Conservation (phyloP, 1,139 yeast genomes). For the Taphrina betulina region DNA sequence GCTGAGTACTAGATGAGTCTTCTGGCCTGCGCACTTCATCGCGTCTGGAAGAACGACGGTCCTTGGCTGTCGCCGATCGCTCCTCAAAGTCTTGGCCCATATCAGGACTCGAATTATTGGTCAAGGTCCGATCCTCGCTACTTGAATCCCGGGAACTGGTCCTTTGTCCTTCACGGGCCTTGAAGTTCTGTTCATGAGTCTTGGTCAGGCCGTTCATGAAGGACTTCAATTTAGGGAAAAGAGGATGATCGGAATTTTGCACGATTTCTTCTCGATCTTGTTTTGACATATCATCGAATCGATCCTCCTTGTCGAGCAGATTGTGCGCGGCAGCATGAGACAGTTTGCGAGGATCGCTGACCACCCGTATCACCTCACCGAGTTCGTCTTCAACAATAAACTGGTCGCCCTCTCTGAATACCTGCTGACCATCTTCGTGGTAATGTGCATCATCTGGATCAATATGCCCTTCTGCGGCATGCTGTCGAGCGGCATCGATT, state of each 20-base stretch:
- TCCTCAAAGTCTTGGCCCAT: background rate
- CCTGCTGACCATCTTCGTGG: slow-evolving; percentile 45
- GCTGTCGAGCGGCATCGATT: slow-evolving; percentile 8
- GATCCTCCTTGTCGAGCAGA: slow-evolving; percentile 15
- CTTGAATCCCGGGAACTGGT: background rate
- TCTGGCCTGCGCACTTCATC: too few relatives aligned
- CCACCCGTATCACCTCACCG: slow-evolving; percentile 85
- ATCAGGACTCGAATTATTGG: slow-evolving; percentile 9
- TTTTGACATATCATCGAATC: slow-evolving; percentile 2
- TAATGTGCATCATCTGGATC: slow-evolving; percentile 30
- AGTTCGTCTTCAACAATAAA: slow-evolving; percentile 85
- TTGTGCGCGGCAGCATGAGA: slow-evolving; percentile 38
- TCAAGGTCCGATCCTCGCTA: background rate
- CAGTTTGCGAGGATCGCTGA: slow-evolving; percentile 45
- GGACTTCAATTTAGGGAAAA: background rate
- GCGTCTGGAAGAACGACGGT: background rate
- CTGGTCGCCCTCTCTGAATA: slow-evolving; percentile 76
- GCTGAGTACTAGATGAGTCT: background rate
- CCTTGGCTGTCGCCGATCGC: background rate
- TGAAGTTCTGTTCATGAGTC: background rate
- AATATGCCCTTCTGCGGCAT: background rate
- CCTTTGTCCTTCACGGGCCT: background rate
- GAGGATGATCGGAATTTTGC: slow-evolving; percentile 22
- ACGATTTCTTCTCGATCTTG: slow-evolving; percentile 39
- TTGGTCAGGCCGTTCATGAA: background rate